Conservation (phyloP, 139 green algal species). For the Chlorella sp. region DNA sequence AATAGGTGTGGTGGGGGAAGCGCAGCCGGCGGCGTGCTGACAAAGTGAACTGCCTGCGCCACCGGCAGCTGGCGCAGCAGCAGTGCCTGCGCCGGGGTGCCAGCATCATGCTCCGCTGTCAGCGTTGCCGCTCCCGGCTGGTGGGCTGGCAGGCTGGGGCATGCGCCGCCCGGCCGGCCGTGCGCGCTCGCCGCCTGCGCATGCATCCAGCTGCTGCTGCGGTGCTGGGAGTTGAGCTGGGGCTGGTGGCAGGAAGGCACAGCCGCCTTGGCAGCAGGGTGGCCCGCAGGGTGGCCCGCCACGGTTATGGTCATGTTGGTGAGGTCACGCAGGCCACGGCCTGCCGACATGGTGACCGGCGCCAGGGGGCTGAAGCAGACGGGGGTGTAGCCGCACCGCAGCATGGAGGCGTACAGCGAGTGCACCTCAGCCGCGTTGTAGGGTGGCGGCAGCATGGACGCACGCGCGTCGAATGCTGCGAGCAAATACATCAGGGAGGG, state of each 20-base stretch:
- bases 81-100: not conserved
- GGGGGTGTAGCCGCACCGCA: not conserved
- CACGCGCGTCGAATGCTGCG: slow-evolving; percentile 4
- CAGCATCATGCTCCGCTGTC: not conserved
- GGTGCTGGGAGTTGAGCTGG: too few species aligned
- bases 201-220: too few species aligned
- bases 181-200: too few species aligned
- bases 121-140: too few species aligned
- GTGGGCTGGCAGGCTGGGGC: too few species aligned
- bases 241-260: too few species aligned
- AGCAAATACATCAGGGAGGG: not conserved
- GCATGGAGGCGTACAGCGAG: not conserved
- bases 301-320: not conserved
- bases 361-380: not conserved
- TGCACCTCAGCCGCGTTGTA: not conserved
- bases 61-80: not conserved
- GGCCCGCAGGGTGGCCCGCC: not conserved
- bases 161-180: too few species aligned
- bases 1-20: too few species aligned
- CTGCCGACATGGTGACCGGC: too few species aligned
- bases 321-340: not conserved
- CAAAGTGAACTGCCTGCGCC: too few species aligned
- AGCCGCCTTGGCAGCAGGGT: not conserved
- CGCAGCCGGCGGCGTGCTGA: too few species aligned
- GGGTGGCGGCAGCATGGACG: not conserved